phyloP scores from a whole-genome alignment of 2,329 filamentous ascomycete species.

The Botrytis porri region DNA sequence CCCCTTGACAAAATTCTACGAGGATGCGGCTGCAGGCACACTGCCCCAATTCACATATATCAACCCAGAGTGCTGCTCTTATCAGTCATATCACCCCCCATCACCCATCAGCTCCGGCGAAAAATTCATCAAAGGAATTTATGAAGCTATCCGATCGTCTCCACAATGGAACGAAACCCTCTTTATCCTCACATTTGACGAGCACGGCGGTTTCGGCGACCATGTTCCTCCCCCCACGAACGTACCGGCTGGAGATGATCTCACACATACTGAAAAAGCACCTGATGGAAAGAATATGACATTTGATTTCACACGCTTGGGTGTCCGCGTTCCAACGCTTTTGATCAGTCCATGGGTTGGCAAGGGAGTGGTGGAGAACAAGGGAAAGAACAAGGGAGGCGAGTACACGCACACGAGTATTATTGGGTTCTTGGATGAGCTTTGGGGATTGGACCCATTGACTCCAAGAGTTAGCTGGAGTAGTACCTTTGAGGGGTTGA shows the following conservation, averaged over 20 bases:
- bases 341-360: slow-evolving; percentile 46
- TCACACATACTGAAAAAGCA: slow-evolving; percentile 40
- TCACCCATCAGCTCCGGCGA: slow-evolving; percentile 46
- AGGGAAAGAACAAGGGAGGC: slow-evolving; percentile 39
- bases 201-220: slow-evolving; percentile 48
- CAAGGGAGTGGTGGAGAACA: slow-evolving; percentile 43
- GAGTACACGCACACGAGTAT: slow-evolving; percentile 47
- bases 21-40: slow-evolving; percentile 44
- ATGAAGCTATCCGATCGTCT: slow-evolving; percentile 44
- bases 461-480: slow-evolving; percentile 29
- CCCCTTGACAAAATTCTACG: slow-evolving; percentile 44
- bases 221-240: slow-evolving; percentile 44
- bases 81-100: slow-evolving; percentile 47
- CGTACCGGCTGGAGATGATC: slow-evolving; percentile 41
- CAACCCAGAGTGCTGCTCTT: slow-evolving; percentile 50
- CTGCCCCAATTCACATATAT: slow-evolving; percentile 48
- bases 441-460: slow-evolving; percentile 40
- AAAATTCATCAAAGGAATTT: slow-evolving; percentile 46
- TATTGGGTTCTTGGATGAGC: slow-evolving; percentile 43
- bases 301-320: slow-evolving; percentile 43
- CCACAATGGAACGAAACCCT: slow-evolving; percentile 48
- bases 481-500: slow-evolving; percentile 33
- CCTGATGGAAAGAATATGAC: slow-evolving; percentile 40
- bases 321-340: slow-evolving; percentile 45
- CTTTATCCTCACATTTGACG: slow-evolving; percentile 48